A percentile compares a stretch with the other conserved stretches of the same genome.
These are phyloP conservation scores for Trichoderma hamatum DNA, from an alignment of 2,329 filamentous ascomycete genomes.

Conservation along the genomic window DNA sequence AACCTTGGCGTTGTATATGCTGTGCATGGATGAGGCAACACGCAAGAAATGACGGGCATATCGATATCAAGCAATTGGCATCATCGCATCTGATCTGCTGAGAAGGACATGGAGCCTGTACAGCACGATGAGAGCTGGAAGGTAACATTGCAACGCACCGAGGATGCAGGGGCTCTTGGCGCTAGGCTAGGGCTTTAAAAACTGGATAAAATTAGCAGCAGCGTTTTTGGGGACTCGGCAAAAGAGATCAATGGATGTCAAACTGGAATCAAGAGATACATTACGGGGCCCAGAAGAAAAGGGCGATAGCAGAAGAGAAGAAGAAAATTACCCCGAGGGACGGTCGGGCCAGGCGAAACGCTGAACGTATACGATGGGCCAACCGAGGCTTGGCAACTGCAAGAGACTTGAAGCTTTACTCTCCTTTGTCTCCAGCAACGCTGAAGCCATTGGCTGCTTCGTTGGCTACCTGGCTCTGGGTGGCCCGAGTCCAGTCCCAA, in stretches of 20 bases:
- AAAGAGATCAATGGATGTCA: neutral
- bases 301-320: neutral
- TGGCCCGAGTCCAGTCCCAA: neutral
- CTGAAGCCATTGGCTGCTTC: neutral
- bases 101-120: neutral
- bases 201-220: slow-evolving; percentile 19
- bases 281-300: neutral
- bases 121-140: neutral
- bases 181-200: slow-evolving; percentile 25
- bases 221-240: neutral
- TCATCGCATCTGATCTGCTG: neutral
- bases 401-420: too few relatives aligned
- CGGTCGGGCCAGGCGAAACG: neutral
- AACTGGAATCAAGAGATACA: neutral
- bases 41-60: neutral
- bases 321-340: neutral
- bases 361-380: neutral
- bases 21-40: neutral
- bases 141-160: neutral
- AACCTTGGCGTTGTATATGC: neutral
- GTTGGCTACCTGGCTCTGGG: too few relatives aligned
- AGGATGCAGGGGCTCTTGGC: slow-evolving; percentile 12
- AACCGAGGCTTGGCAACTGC: neutral
- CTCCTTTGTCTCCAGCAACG: neutral
- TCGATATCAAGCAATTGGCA: neutral